phyloP scores from a whole-genome alignment of 495 filamentous ascomycete genomes.

The Entonaema liquescens region DNA sequence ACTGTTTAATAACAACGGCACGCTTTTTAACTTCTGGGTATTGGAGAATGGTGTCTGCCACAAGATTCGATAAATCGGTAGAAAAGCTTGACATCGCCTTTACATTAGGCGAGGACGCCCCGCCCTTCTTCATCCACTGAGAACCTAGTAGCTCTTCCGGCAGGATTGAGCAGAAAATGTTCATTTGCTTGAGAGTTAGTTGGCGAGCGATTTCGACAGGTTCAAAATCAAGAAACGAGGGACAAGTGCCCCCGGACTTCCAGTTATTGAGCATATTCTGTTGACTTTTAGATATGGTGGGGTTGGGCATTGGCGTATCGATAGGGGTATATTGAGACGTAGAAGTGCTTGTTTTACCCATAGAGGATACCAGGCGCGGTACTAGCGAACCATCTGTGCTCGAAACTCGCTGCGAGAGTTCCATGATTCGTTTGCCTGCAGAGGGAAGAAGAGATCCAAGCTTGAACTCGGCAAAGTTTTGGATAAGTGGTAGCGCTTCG shows the following conservation, averaged over 20 bases:
- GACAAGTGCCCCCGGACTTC: constrained; percentile 72
- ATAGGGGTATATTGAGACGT: constrained; percentile 72
- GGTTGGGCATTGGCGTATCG: constrained; percentile 74
- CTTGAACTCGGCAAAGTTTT: constrained; percentile 77
- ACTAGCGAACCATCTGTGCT: constrained; percentile 76
- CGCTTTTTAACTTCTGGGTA: constrained; percentile 90
- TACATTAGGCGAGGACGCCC: constrained; percentile 85
- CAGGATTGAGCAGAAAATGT: constrained; percentile 90
- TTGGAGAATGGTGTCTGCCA: constrained; percentile 93
- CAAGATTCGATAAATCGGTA: constrained; percentile 89
- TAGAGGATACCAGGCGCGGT: constrained; percentile 86
- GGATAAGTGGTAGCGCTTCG: constrained; percentile 76
- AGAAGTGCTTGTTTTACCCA: constrained; percentile 85
- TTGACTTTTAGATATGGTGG: constrained; percentile 79
- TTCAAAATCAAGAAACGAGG: constrained; percentile 92
- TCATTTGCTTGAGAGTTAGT: constrained; percentile 91
- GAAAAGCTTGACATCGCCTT: constrained; percentile 93
- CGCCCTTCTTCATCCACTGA: constrained; percentile 89
- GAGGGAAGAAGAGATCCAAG: constrained; percentile 73
- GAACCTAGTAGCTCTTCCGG: constrained; percentile 93
- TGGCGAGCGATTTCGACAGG: constrained; percentile 92
- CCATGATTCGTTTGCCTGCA: constrained; percentile 79
- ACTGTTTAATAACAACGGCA: constrained; percentile 92
- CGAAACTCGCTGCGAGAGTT: constrained; percentile 84
- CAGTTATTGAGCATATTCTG: constrained; percentile 73